phyloP scores from a whole-genome alignment of 345 rosid species.

The Eutrema heterophyllum region DNA sequence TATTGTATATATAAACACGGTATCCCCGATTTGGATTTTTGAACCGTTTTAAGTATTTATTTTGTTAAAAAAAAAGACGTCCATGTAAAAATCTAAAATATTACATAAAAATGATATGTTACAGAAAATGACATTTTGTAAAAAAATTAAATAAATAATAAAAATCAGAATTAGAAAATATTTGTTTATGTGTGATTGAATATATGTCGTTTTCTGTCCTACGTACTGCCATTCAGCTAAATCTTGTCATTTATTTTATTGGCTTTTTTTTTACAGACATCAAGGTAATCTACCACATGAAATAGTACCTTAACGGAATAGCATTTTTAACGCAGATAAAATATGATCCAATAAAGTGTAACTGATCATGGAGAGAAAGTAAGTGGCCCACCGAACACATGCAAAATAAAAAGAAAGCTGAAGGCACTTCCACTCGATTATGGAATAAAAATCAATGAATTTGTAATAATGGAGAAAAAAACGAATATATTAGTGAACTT shows the following conservation, averaged over 20 bases:
- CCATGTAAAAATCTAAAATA: too few species aligned
- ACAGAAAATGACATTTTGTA: too few species aligned
- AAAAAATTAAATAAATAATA: too few species aligned
- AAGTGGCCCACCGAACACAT: constrained; percentile 31
- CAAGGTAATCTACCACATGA: neutral
- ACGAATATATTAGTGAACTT: neutral
- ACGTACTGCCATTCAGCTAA: neutral
- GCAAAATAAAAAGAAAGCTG: constrained; percentile 16
- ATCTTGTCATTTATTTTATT: neutral
- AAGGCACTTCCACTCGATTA: neutral
- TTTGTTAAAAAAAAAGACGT: too few species aligned
- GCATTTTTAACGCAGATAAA: neutral
- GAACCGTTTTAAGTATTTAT: too few species aligned
- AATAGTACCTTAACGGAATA: neutral
- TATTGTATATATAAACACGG: too few species aligned
- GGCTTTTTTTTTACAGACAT: neutral
- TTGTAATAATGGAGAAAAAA: constrained; percentile 9
- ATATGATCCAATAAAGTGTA: constrained; percentile 8
- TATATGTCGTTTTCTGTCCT: neutral
- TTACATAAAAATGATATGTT: too few species aligned
- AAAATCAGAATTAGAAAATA: neutral
- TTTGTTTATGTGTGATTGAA: neutral
- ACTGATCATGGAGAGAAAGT: constrained; percentile 18
- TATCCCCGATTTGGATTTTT: too few species aligned
- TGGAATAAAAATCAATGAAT: neutral